Percentiles rank a stretch among this genome's conserved stretches.
These are phyloP conservation scores for Phytophthora colocasiae DNA, from an alignment of 352 stramenopile species.

Conservation along the genomic window DNA sequence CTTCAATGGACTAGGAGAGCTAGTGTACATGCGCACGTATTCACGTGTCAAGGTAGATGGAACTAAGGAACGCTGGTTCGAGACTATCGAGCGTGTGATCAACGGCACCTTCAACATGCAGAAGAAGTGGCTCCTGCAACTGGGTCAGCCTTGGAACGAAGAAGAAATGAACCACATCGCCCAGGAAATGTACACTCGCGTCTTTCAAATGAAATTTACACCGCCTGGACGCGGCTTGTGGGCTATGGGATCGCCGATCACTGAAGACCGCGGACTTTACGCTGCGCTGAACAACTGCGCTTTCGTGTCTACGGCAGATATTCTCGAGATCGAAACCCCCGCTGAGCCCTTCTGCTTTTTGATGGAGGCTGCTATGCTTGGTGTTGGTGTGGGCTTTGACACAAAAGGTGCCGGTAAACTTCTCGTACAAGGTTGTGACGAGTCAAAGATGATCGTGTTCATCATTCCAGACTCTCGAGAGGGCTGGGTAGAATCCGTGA, in stretches of 20 bases:
- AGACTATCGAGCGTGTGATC: conserved; percentile 94
- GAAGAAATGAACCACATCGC: conserved; percentile 53
- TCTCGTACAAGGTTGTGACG: conserved; percentile 42
- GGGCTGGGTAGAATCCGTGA: conserved; percentile 91
- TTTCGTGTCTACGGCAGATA: conserved; percentile 90
- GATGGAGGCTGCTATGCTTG: conserved; percentile 96
- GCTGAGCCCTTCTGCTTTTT: conserved; percentile 93
- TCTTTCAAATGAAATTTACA: conserved; percentile 96
- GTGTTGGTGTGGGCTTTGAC: conserved; percentile 94
- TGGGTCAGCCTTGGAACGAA: conserved; percentile 76
- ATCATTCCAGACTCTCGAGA: conserved; percentile 71
- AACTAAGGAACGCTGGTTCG: conserved; percentile 88
- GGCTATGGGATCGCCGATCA: conserved; percentile 95
- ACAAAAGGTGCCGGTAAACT: conserved; percentile 88
- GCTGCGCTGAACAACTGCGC: conserved; percentile 95
- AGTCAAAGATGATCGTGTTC: conserved; percentile 27
- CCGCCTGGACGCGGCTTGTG: conserved; percentile 93
- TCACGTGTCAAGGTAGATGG: conserved; percentile 83
- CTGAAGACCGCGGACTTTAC: conserved; percentile 81
- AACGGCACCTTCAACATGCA: conserved; percentile 96
- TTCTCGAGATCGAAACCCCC: conserved; percentile 61
- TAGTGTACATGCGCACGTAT: conserved; percentile 94
- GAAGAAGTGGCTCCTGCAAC: conserved; percentile 80
- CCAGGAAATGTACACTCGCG: conserved; percentile 92
- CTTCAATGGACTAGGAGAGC: conserved; percentile 94